Evolutionary conservation across 1,284 basidiomycete genomes (phyloP).

Genomic region (Phellopilus nigrolimitatus): DNA sequence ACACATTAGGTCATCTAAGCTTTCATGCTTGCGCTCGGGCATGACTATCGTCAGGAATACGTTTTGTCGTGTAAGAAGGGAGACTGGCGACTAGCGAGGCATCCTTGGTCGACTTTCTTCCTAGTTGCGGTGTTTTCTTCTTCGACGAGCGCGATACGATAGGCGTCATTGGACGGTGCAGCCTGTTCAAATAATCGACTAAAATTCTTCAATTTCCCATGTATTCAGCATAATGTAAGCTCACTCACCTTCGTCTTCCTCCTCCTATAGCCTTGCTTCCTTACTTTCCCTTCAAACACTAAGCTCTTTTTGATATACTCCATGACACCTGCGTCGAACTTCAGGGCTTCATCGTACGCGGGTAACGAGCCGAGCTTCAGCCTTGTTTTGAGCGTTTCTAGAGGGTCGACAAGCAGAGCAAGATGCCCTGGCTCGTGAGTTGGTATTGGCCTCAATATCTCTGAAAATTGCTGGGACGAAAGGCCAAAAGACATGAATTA

Average conservation of each 20-base stretch:
- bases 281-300: background rate
- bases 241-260: constrained; percentile 9
- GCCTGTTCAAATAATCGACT: constrained; percentile 26
- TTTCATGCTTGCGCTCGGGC: constrained; percentile 24
- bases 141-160: constrained; percentile 36
- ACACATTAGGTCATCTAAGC: constrained; percentile 32
- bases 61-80: constrained; percentile 13
- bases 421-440: constrained; percentile 46
- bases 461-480: constrained; percentile 37
- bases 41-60: constrained; percentile 25
- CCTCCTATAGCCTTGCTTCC: background rate
- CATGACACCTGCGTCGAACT: background rate
- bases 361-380: constrained; percentile 31
- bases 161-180: constrained; percentile 35
- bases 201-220: background rate
- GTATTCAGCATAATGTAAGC: background rate
- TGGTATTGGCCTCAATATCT: constrained; percentile 40
- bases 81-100: constrained; percentile 1
- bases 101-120: constrained; percentile 17
- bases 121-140: constrained; percentile 34
- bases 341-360: constrained; percentile 39
- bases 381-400: constrained; percentile 35
- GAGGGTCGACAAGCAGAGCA: constrained; percentile 45
- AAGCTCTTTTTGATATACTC: background rate
- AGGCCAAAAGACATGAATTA: too few species aligned